Base-by-base conservation (phyloP, 148 eudicot genomes). In the Chenopodium formosanum region DNA sequence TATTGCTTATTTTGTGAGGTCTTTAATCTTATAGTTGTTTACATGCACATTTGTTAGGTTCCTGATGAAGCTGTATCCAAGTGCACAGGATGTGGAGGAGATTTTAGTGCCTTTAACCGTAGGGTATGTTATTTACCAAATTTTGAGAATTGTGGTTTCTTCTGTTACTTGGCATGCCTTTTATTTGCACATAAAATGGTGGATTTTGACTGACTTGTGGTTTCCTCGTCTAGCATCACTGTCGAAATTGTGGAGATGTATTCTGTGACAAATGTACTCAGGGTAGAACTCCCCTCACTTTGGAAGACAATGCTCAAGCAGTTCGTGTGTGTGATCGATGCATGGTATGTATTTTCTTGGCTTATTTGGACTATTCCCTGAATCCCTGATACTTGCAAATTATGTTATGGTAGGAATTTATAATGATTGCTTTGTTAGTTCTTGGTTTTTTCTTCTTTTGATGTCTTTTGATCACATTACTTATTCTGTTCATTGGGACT, bases 1-100 rank as follows among this genome's bases (percentile, higher is more conserved):
- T 78, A 20, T 68, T 53, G 46, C 13, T 44, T 25, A 16, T 46
- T 69, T 20, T 37, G 74, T 9, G 80, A 60, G 27, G 29, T 23
- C 69, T 34, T 56, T 34, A 12, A 47, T 52, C 53, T 78, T 34
- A 82, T 48, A 58, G 27, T 37, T 37, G 40, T 67, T 34, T 53
- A 17, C 66, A 79, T 53, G 46, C 48, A 37, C 81, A 7, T 22
- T 56, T 65, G 70, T 47, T 82, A 94, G 98, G 91, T 94, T 81
- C 98, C 98, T 78, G 98, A 94, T 90, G 97, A 94, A 88, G 97
- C 97, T 50, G 97, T 87, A 74, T 69, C 90, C 69, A 94, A 94
- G 85, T 94, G 98, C 80, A 92, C 94, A 3, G 89, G 88, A 16
- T 94, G 98, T 86, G 94, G 88, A 12, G 50, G 88, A 46, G 93